A percentile compares a stretch with the other conserved stretches of the same genome.
phyloP scores from a whole-genome alignment of 768 basidiomycete species.

The Psilocybe azurescens region DNA sequence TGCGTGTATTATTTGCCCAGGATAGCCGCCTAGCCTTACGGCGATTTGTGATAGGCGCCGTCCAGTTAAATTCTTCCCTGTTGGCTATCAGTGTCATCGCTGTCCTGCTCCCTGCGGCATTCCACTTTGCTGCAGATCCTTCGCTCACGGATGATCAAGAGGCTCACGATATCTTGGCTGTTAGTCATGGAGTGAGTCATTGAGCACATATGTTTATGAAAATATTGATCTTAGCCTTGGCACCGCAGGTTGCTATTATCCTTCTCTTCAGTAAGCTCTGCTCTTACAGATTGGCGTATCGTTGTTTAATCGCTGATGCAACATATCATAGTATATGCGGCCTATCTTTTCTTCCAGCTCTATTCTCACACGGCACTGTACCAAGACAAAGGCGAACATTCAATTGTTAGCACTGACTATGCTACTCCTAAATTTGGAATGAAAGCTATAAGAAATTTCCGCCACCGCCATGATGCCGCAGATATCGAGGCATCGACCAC shows the following conservation, averaged over 20 bases:
- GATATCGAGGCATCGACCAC: background rate
- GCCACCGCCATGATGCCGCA: background rate
- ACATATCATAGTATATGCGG: constrained; percentile 31
- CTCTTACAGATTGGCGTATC: no score
- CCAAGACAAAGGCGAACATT: constrained; percentile 47
- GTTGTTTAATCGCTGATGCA: no score
- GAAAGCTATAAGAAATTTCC: constrained; percentile 4
- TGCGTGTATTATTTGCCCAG: constrained; percentile 39
- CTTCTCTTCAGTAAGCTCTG: constrained; percentile 68
- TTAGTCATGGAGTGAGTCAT: constrained; percentile 74
- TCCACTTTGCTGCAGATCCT: constrained; percentile 57
- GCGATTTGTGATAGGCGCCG: constrained; percentile 43
- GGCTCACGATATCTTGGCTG: constrained; percentile 54
- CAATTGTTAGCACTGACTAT: constrained; percentile 41
- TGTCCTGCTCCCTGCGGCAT: constrained; percentile 80
- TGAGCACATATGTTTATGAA: background rate
- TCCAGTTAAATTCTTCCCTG: constrained; percentile 77
- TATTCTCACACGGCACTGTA: constrained; percentile 79
- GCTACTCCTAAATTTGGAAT: constrained; percentile 26
- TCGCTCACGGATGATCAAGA: constrained; percentile 33
- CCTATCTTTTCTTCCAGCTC: constrained; percentile 82
- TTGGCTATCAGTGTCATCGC: constrained; percentile 82
- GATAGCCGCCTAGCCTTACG: constrained; percentile 7
- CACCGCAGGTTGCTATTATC: constrained; percentile 69
- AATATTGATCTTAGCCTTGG: constrained; percentile 46